Conservation (phyloP, 2,329 filamentous ascomycete species). For the Lachnellula subtilissima region DNA sequence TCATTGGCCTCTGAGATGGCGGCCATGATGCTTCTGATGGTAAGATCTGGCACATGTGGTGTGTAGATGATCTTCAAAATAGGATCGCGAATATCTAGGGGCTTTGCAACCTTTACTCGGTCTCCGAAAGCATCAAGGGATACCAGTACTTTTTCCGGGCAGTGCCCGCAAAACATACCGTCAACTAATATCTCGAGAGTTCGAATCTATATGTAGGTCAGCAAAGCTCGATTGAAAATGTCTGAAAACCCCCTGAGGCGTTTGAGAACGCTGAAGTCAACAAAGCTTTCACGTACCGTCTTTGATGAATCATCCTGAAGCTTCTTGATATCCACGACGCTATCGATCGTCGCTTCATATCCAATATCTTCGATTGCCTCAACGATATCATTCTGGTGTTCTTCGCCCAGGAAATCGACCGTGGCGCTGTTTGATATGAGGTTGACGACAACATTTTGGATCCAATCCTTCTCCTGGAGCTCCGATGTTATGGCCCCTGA, state of each 20-base stretch:
- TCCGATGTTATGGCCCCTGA: slow-evolving; percentile 43
- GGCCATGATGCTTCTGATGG: slow-evolving; percentile 67
- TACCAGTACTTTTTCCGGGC: slow-evolving; percentile 53
- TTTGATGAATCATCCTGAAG: slow-evolving; percentile 14
- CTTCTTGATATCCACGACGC: slow-evolving; percentile 29
- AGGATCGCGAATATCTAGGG: slow-evolving; percentile 56
- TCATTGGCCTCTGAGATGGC: slow-evolving; percentile 63
- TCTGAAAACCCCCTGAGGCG: no score
- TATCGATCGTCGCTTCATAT: slow-evolving; percentile 58
- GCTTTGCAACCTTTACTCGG: slow-evolving; percentile 44
- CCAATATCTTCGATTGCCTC: slow-evolving; percentile 50
- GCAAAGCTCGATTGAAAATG: no score
- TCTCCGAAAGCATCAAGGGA: slow-evolving; percentile 50
- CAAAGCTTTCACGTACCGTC: not conserved
- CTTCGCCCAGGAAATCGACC: slow-evolving; percentile 41
- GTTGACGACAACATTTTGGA: slow-evolving; percentile 46
- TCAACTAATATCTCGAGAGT: slow-evolving; percentile 60
- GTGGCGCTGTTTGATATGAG: slow-evolving; percentile 49
- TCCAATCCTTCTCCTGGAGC: slow-evolving; percentile 42
- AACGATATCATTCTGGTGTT: slow-evolving; percentile 40
- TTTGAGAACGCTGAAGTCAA: no score
- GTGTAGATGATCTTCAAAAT: slow-evolving; percentile 67
- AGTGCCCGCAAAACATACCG: slow-evolving; percentile 72
- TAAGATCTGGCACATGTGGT: slow-evolving; percentile 64
- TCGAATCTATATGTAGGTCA: not conserved